These are phyloP conservation scores for Populus simonii DNA, from an alignment of 345 rosid species.

Conservation along the genomic window DNA sequence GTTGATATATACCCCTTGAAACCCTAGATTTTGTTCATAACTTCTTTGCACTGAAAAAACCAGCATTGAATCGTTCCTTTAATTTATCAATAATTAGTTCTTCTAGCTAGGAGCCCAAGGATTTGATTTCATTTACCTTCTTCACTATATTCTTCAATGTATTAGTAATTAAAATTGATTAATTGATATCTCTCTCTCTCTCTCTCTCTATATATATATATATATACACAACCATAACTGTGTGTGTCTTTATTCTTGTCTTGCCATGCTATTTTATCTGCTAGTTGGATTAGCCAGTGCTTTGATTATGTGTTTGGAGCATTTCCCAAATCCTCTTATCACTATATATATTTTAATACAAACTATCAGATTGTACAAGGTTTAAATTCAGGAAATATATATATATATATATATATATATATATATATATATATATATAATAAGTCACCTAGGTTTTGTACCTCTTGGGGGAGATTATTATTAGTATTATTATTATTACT, in stretches of 20 bases:
- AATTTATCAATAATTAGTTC: too few relatives aligned
- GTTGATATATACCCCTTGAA: background rate
- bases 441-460: conserved; percentile 11
- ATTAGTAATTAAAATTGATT: too few relatives aligned
- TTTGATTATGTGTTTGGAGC: background rate
- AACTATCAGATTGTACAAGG: background rate
- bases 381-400: background rate
- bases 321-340: too few relatives aligned
- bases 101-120: background rate
- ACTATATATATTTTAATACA: background rate
- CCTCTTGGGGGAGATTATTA: conserved; percentile 24
- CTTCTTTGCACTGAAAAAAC: background rate
- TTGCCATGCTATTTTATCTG: background rate
- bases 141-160: too few relatives aligned
- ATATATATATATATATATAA: background rate
- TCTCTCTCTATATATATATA: too few relatives aligned
- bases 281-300: background rate
- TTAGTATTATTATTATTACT: too few relatives aligned
- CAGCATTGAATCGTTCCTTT: background rate
- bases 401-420: background rate
- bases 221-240: too few relatives aligned
- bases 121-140: background rate
- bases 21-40: background rate
- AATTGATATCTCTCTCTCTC: too few relatives aligned
- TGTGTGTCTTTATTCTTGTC: background rate